Evolutionary conservation across 495 filamentous ascomycete species (phyloP).

Genomic region (Physcia stellaris): DNA sequence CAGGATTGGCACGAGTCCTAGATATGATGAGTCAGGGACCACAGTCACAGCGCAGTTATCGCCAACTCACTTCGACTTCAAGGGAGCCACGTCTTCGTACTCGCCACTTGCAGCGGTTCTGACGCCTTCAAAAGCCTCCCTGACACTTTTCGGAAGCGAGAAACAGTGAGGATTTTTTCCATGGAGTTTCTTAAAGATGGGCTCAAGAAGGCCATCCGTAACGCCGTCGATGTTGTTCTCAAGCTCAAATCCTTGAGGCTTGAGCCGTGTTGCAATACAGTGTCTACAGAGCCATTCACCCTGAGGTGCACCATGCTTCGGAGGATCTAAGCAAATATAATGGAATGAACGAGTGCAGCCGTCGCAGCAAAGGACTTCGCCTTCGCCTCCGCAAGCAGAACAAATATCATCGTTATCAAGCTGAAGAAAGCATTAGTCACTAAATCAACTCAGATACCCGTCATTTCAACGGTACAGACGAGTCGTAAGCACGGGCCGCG

Average conservation of each 20-base stretch:
- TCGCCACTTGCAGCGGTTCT: conserved; percentile 59
- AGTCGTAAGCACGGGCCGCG: too few species aligned
- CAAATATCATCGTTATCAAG: conserved; percentile 85
- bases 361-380: conserved; percentile 86
- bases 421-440: conserved; percentile 20
- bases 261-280: conserved; percentile 38
- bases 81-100: conserved; percentile 48
- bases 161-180: conserved; percentile 59
- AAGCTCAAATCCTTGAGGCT: conserved; percentile 17
- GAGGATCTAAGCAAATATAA: conserved; percentile 70
- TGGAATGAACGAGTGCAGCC: conserved; percentile 79
- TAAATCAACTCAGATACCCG: too few species aligned
- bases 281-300: conserved; percentile 75
- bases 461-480: too few species aligned
- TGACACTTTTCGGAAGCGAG: conserved; percentile 49
- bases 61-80: conserved; percentile 25
- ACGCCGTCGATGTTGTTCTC: neutral
- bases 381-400: conserved; percentile 63
- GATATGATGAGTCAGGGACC: conserved; percentile 4
- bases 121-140: conserved; percentile 62
- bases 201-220: too few species aligned
- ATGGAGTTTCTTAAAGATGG: conserved; percentile 47
- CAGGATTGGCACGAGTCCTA: conserved; percentile 41
- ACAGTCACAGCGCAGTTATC: conserved; percentile 4
- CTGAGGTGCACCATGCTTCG: conserved; percentile 50